These are phyloP conservation scores for Blastosporella zonata DNA, from an alignment of 1,284 basidiomycete genomes.

Conservation along the genomic window DNA sequence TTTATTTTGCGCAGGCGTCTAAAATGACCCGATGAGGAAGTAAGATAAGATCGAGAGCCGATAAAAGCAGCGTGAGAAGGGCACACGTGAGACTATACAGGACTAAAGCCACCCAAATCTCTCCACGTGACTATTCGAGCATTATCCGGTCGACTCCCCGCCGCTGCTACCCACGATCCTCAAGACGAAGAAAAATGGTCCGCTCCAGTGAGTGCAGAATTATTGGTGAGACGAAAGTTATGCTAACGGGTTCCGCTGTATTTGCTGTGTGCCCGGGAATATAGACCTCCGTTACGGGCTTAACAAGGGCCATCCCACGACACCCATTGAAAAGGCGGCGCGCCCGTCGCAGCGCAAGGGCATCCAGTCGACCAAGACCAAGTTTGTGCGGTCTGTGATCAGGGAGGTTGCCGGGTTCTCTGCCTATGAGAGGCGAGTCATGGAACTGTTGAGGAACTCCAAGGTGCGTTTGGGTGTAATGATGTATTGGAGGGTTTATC, in stretches of 20 bases:
- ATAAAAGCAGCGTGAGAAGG: conserved; percentile 17
- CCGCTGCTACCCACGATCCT: conserved; percentile 38
- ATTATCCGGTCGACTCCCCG: conserved; percentile 21
- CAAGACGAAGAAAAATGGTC: conserved; percentile 69
- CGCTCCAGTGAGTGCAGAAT: conserved; percentile 59
- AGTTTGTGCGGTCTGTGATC: conserved; percentile 88
- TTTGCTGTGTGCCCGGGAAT: conserved; percentile 5
- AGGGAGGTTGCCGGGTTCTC: conserved; percentile 98
- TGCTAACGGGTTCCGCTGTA: conserved; percentile 4
- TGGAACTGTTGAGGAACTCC: conserved; percentile 99
- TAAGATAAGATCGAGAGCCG: neutral
- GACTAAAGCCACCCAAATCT: conserved; percentile 28
- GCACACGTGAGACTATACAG: conserved; percentile 32
- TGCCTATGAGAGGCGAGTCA: conserved; percentile 96
- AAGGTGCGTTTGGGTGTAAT: conserved; percentile 62
- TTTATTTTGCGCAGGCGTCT: neutral
- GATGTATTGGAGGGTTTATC: neutral
- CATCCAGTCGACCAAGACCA: conserved; percentile 78
- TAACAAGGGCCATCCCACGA: conserved; percentile 94
- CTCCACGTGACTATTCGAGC: conserved; percentile 29
- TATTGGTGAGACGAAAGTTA: neutral
- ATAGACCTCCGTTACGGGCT: conserved; percentile 89
- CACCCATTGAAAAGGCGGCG: conserved; percentile 73
- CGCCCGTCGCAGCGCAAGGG: conserved; percentile 96
- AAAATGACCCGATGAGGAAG: neutral